phyloP scores from a whole-genome alignment of 2,329 filamentous ascomycete species.

The Alternaria triticina region DNA sequence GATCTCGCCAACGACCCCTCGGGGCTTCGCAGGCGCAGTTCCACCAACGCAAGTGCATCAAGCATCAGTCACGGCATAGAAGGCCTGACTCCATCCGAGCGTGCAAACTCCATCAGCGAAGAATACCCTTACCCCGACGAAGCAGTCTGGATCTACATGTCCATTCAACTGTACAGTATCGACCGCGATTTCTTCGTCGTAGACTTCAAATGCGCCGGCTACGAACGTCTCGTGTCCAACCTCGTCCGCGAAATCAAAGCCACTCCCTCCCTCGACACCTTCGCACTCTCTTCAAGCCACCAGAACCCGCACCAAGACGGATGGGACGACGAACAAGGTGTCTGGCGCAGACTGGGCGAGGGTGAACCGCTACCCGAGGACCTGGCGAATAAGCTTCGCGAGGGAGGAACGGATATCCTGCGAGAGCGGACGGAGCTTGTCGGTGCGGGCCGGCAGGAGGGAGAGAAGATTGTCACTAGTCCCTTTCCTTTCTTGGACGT shows the following conservation, averaged over 20 bases:
- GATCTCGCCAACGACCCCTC: constrained; percentile 50
- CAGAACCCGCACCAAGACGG: constrained; percentile 33
- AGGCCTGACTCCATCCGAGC: constrained; percentile 25
- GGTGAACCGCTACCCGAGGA: constrained; percentile 42
- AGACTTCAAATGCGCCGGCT: constrained; percentile 98
- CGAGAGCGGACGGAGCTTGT: constrained; percentile 50
- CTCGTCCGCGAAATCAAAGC: constrained; percentile 51
- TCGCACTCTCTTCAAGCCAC: constrained; percentile 21
- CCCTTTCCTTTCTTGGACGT: constrained; percentile 96
- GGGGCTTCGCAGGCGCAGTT: constrained; percentile 35
- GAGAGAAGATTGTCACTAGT: constrained; percentile 94
- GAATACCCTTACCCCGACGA: constrained; percentile 59
- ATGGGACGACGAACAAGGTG: constrained; percentile 44
- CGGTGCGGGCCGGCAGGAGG: constrained; percentile 60
- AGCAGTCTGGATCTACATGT: constrained; percentile 89
- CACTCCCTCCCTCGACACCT: constrained; percentile 21
- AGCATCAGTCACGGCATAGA: constrained; percentile 40
- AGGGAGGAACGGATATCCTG: constrained; percentile 45
- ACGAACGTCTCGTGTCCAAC: constrained; percentile 77
- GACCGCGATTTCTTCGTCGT: constrained; percentile 93
- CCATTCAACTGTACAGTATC: constrained; percentile 74
- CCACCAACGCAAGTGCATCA: constrained; percentile 40
- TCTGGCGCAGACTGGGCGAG: constrained; percentile 43
- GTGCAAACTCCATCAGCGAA: constrained; percentile 23
- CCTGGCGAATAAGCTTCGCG: constrained; percentile 34